Conservation (phyloP, 1,139 yeast genomes). For the Taiozyma sp. region DNA sequence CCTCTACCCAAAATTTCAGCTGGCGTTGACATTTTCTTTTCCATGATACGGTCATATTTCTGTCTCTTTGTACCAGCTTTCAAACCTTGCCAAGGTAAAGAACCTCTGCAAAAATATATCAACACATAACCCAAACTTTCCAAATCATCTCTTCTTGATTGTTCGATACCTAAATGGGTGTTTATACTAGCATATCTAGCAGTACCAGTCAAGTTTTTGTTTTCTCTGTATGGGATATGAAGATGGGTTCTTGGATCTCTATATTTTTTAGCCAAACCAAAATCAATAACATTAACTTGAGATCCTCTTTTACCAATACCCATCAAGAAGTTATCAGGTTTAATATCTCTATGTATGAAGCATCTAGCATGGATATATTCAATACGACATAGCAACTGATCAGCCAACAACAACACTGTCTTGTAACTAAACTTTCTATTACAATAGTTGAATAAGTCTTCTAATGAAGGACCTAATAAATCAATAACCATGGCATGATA, state of each 20-base stretch:
- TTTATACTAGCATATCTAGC: conserved; percentile 95
- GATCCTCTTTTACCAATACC: conserved; percentile 95
- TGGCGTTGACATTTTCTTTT: conserved; percentile 90
- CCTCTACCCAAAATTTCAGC: conserved; percentile 88
- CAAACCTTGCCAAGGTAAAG: conserved; percentile 97
- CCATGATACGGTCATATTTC: conserved; percentile 95
- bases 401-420: conserved; percentile 88
- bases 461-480: conserved; percentile 89
- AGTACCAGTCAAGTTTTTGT: conserved; percentile 94
- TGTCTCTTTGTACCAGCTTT: conserved; percentile 97
- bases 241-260: conserved; percentile 94
- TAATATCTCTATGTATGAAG: conserved; percentile 85
- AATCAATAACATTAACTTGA: conserved; percentile 93
- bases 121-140: conserved; percentile 94
- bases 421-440: conserved; percentile 89
- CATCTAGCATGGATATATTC: conserved; percentile 95
- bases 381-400: conserved; percentile 89
- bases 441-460: conserved; percentile 94
- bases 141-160: conserved; percentile 92
- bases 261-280: conserved; percentile 93
- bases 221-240: conserved; percentile 95
- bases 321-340: conserved; percentile 96
- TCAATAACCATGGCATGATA: conserved; percentile 97
- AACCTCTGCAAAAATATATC: conserved; percentile 91
- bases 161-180: conserved; percentile 96